A percentile compares a stretch with the other conserved stretches of the same genome.
Conservation (phyloP, 2,329 filamentous ascomycete species). For the Teratosphaeria gauchensis region DNA sequence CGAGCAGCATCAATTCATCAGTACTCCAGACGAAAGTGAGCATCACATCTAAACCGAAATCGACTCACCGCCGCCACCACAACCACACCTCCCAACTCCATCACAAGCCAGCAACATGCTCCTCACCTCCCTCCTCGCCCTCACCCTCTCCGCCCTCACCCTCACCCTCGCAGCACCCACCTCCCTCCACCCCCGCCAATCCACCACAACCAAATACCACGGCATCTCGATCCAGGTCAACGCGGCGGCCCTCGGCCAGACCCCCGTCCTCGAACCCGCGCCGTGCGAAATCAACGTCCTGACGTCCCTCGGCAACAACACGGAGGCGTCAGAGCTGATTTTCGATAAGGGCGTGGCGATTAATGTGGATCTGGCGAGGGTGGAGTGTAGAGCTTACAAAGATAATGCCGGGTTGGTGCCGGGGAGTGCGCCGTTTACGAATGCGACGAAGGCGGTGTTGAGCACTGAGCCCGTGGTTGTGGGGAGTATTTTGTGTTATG, state of each 20-base stretch:
- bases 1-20: no score
- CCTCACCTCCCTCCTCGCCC: background rate
- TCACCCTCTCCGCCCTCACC: background rate
- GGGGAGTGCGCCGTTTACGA: slow-evolving; percentile 16
- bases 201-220: slow-evolving; percentile 6
- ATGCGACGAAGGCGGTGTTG: background rate
- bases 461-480: background rate
- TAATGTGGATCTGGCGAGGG: slow-evolving; percentile 5
- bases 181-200: background rate
- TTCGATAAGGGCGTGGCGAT: slow-evolving; percentile 6
- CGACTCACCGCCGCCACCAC: background rate
- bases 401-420: slow-evolving; percentile 8
- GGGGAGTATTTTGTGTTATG: background rate
- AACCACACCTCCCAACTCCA: background rate
- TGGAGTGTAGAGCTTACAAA: slow-evolving; percentile 13
- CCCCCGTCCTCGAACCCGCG: slow-evolving; percentile 5
- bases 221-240: slow-evolving; percentile 8
- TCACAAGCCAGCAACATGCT: background rate
- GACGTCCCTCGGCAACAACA: slow-evolving; percentile 2
- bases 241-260: background rate
- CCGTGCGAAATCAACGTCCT: slow-evolving; percentile 12
- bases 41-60: no score
- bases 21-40: no score
- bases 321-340: slow-evolving; percentile 2
- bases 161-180: background rate